These are phyloP conservation scores for Aspergillus versicolor DNA, from an alignment of 2,329 filamentous ascomycete genomes.

Conservation along the genomic window DNA sequence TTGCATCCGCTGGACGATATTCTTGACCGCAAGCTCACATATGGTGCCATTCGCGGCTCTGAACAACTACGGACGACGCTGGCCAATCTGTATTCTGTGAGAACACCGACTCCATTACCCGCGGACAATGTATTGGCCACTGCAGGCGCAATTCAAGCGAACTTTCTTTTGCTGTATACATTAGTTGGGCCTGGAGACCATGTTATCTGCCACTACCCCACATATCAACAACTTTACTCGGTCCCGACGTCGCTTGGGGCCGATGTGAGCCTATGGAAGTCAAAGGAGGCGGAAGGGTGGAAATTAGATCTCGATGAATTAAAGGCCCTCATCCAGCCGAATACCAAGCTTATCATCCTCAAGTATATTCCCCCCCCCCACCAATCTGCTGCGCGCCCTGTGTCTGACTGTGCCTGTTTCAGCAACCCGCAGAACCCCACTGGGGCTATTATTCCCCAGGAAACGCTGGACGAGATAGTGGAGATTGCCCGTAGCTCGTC, in stretches of 20 bases:
- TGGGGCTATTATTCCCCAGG: slow-evolving; percentile 64
- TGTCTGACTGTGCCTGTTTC: slow-evolving; percentile 43
- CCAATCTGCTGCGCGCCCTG: slow-evolving; percentile 44
- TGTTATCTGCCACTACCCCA: slow-evolving; percentile 82
- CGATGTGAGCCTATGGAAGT: slow-evolving; percentile 73
- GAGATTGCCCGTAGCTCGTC: slow-evolving; percentile 60
- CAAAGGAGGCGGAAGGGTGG: slow-evolving; percentile 64
- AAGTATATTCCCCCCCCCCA: slow-evolving; percentile 41
- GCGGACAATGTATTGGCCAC: slow-evolving; percentile 71
- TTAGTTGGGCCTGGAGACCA: slow-evolving; percentile 74
- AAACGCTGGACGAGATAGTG: slow-evolving; percentile 60
- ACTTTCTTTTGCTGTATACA: slow-evolving; percentile 74
- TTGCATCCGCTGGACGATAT: slow-evolving; percentile 24
- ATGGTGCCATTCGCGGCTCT: slow-evolving; percentile 28
- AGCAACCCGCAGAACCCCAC: slow-evolving; percentile 79
- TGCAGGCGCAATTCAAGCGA: slow-evolving; percentile 79
- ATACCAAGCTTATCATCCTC: slow-evolving; percentile 60
- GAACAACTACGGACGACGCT: slow-evolving; percentile 27
- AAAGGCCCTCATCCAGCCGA: slow-evolving; percentile 56
- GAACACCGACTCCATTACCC: slow-evolving; percentile 48
- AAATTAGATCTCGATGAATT: slow-evolving; percentile 67
- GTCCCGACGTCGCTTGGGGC: slow-evolving; percentile 74
- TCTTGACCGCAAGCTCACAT: slow-evolving; percentile 26
- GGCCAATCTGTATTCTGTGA: slow-evolving; percentile 47
- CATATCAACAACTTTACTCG: slow-evolving; percentile 80